Percentiles rank a stretch among this genome's conserved stretches.
phyloP scores from a whole-genome alignment of 139 green algal species.

The Chlamydomonas eustigma region DNA sequence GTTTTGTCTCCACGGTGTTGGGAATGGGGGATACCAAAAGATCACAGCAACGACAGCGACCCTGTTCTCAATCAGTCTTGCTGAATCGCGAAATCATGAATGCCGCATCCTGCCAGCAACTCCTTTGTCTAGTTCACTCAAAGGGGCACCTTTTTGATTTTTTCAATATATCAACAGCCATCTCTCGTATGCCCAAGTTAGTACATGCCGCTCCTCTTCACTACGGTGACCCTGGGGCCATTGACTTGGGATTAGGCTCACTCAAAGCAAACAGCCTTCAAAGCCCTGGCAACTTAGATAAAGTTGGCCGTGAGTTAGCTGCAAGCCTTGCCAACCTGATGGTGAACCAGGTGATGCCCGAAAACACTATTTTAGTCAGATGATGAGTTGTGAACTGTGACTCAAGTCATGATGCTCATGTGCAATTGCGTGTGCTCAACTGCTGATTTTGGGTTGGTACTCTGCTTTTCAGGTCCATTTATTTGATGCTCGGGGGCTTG shows the following conservation, averaged over 20 bases:
- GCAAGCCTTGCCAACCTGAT: neutral
- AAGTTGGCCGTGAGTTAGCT: conserved; percentile 27
- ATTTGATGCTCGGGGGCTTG: conserved; percentile 51
- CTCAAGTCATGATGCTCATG: neutral
- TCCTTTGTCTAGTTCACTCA: conserved; percentile 45
- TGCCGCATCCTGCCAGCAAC: conserved; percentile 10
- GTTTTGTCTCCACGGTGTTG: neutral
- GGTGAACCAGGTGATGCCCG: neutral
- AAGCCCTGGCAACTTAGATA: neutral
- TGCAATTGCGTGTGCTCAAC: neutral
- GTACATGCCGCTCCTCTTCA: neutral
- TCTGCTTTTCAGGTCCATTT: neutral
- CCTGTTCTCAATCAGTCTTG: neutral
- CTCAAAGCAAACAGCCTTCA: neutral
- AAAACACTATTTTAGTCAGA: neutral
- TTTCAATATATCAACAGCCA: conserved; percentile 68
- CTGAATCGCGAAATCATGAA: conserved; percentile 38
- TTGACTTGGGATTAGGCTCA: too few relatives aligned
- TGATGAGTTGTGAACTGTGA: neutral
- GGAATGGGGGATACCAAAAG: neutral
- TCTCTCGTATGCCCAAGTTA: conserved; percentile 67
- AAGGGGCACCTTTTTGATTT: conserved; percentile 44
- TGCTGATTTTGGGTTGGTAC: neutral
- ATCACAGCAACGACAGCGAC: neutral
- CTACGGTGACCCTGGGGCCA: neutral